Evolutionary conservation across 176 grass and related monocot genomes (phyloP), one percentile per base, ranked within the genome.

Genomic region (Canna indica): DNA sequence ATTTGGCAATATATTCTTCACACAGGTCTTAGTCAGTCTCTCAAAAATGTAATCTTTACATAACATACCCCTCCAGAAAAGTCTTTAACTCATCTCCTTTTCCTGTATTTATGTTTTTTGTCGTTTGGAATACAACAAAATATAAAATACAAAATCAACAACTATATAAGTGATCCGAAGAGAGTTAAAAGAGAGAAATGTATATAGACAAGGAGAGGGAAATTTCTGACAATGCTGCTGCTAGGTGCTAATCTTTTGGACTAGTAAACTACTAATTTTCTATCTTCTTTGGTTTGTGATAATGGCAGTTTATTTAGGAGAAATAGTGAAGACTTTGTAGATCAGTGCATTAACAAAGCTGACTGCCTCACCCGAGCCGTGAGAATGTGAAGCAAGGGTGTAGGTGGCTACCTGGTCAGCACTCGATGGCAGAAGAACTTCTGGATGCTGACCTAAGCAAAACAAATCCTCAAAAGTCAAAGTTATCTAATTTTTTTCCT

Each of bases 341-440:
- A 96, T 81, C 81, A 92, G 39, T 96, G 88, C 81, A 96, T 91
- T 72, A 87, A 77, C 84, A 83, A 82, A 68, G 85, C 93, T 0
- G 88, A 90, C 32, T 96, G 93, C 79, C 77, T 96, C 65, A 96
- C 93, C 28, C 77, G 91, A 73, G 93, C 93, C 1, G 86, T 92
- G 72, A 83, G 84, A 79, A 90, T 87, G 76, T 81, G 90, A 77
- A 92, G 86, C 86, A 87, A 85, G 31, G 86, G 92, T 78, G 68
- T 96, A 0, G 93, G 93, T 11, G 93, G 93, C 1, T 96, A 92
- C 83, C 81, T 90, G 56, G 30, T 90, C 79, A 92, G 93, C 80
- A 85, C 83, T 25, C 78, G 86, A 81, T 87, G 93, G 88, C 93
- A 92, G 76, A 96, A 96, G 86, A 85, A 96, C 77, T 96, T 96